Evolutionary conservation across 345 rosid genomes (phyloP).

Genomic region (Raphanus raphanistrum): DNA sequence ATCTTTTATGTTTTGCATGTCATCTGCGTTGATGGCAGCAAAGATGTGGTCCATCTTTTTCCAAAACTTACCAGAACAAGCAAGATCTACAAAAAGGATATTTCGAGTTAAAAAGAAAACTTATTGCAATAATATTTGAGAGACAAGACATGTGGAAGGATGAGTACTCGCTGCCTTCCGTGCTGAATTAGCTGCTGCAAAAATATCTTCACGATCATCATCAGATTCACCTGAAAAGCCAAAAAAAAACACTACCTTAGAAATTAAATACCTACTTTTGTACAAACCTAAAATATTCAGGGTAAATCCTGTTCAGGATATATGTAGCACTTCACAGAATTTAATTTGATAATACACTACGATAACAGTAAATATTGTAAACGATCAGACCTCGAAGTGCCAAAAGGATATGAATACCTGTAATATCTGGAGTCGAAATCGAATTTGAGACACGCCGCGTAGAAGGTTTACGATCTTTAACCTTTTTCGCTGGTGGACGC

Average conservation of each 20-base stretch:
- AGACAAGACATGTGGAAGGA: conserved; percentile 30
- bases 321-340: conserved; percentile 8
- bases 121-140: conserved; percentile 19
- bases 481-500: conserved; percentile 78
- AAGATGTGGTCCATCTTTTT: conserved; percentile 81
- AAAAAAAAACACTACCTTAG: neutral
- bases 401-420: conserved; percentile 49
- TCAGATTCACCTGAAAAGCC: conserved; percentile 72
- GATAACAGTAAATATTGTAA: neutral
- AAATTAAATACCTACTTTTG: neutral
- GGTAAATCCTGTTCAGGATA: neutral
- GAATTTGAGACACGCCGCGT: conserved; percentile 52
- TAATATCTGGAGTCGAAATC: conserved; percentile 53
- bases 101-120: conserved; percentile 14
- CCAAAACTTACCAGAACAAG: conserved; percentile 81
- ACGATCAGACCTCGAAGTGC: conserved; percentile 3
- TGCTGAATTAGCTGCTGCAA: conserved; percentile 82
- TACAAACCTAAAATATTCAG: conserved; percentile 13
- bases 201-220: conserved; percentile 82
- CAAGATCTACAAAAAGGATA: conserved; percentile 52
- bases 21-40: conserved; percentile 60
- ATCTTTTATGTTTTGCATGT: conserved; percentile 65
- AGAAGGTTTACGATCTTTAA: conserved; percentile 73
- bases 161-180: conserved; percentile 63
- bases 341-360: neutral